phyloP scores from a whole-genome alignment of 768 basidiomycete species.

The Boletus huronensis region DNA sequence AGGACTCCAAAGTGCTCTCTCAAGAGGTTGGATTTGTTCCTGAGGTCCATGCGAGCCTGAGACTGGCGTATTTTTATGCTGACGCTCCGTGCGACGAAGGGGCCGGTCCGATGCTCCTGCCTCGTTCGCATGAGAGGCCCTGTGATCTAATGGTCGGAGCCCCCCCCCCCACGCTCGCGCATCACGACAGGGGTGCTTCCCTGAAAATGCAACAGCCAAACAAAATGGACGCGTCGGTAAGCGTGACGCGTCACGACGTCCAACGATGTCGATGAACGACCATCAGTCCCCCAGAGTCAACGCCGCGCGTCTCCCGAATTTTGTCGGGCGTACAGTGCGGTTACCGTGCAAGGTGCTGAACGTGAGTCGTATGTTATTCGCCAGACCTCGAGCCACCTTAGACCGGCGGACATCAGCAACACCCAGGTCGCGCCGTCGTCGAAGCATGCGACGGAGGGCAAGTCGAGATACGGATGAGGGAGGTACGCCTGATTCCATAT shows the following conservation, averaged over 20 bases:
- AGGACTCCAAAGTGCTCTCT: not conserved
- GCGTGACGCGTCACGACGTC: slow-evolving; percentile 4
- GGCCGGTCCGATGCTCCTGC: not conserved
- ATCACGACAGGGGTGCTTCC: too few species aligned
- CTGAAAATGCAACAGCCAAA: slow-evolving; percentile 6
- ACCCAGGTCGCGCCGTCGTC: slow-evolving; percentile 50
- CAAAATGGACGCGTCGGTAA: slow-evolving; percentile 13
- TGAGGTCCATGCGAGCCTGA: not conserved
- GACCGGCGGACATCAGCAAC: slow-evolving; percentile 24
- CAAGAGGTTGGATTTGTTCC: not conserved
- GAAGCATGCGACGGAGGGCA: slow-evolving; percentile 67
- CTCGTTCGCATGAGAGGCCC: not conserved
- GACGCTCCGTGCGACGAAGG: not conserved
- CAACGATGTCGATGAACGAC: slow-evolving; percentile 22
- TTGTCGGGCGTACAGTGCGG: slow-evolving; percentile 53
- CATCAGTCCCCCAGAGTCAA: slow-evolving; percentile 54
- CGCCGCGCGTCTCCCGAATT: slow-evolving; percentile 51
- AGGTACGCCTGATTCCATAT: slow-evolving; percentile 33
- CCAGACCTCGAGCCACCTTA: not conserved
- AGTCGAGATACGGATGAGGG: slow-evolving; percentile 43
- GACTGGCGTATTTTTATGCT: not conserved
- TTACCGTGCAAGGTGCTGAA: slow-evolving; percentile 59
- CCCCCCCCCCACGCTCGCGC: too few species aligned
- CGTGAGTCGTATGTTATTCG: slow-evolving; percentile 31
- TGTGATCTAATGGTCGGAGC: too few species aligned